Evolutionary conservation across 2,329 filamentous ascomycete species (phyloP), one percentile per base, ranked within the genome.

Genomic region (Hypoxylon rubiginosum): DNA sequence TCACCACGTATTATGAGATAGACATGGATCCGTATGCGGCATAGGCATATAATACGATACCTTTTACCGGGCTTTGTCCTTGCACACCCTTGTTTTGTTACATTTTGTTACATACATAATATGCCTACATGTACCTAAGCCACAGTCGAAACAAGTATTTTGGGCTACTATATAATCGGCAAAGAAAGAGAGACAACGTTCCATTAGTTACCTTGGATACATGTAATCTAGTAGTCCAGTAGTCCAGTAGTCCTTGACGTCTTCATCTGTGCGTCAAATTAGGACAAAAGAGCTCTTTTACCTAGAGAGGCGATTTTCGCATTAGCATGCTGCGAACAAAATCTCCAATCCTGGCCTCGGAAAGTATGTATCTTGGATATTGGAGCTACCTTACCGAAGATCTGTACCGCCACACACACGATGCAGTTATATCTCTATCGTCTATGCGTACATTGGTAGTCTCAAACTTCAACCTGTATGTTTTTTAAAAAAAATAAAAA

Each of bases 361-460:
- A 30, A 30, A 30, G n/a, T n/a, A n/a, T n/a, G 28, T 34, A 34
- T 34, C 32, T 34, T 30, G 28, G 8, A 39, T 4, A 3, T 10
- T 19, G 6, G 39, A 43, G n/a, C 1, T 43, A n/a, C 39, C n/a
- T 19, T 43, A 17, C 48, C 46, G 41, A 60, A 52, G 58, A 49
- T 48, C 45, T 57, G 60, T 67, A 64, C 60, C 49, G 61, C 60
- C 64, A 64, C 64, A 64, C 32, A 52, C 34, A 30, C 26, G 26
- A 28, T 28, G 26, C 9, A 34, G 17, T 11, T 7, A 17, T 15
- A 51, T 32, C 28, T 11, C 24, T 15, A 36, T 32, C 4, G 10
- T 10, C 10, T 10, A 11, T 36, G 15, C 15, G 10, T 36, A 13
- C 15, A 13, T 13, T n/a, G n/a, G 34, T 36, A 36, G 11, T 36